A percentile compares a stretch with the other conserved stretches of the same genome.
phyloP scores from a whole-genome alignment of 257 asterid species.

The Solanum paucissectum region DNA sequence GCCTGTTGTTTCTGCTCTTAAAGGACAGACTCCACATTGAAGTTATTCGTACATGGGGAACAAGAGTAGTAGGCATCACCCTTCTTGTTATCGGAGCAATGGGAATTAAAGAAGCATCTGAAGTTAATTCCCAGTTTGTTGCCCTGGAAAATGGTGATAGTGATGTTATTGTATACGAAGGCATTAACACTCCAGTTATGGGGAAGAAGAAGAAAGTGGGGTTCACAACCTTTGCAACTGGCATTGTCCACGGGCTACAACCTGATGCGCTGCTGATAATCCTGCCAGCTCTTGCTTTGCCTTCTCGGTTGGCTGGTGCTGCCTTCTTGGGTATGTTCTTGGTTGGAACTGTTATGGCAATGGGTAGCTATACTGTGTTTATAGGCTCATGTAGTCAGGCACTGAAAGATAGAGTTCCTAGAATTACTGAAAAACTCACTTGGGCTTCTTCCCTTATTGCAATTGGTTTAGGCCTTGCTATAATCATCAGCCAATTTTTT shows the following conservation, averaged over 20 bases:
- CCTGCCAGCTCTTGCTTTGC: conserved; percentile 92
- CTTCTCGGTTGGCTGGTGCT: conserved; percentile 94
- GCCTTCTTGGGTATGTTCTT: conserved; percentile 79
- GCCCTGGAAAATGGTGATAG: conserved; percentile 53
- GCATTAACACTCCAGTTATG: conserved; percentile 21
- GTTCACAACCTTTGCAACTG: conserved; percentile 85
- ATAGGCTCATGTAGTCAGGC: conserved; percentile 91
- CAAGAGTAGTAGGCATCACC: conserved; percentile 79
- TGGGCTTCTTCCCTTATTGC: conserved; percentile 95
- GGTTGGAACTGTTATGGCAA: conserved; percentile 87
- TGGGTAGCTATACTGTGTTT: conserved; percentile 92
- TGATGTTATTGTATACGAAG: conserved; percentile 42
- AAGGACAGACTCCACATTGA: conserved; percentile 94
- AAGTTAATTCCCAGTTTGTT: conserved; percentile 44
- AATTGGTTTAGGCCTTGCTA: conserved; percentile 65
- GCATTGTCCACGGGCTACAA: conserved; percentile 90
- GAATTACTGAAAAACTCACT: conserved; percentile 89
- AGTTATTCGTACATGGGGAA: conserved; percentile 77
- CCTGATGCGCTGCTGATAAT: conserved; percentile 89
- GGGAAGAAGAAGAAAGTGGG: conserved; percentile 92
- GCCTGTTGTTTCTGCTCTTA: conserved; percentile 63
- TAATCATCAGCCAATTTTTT: conserved; percentile 65
- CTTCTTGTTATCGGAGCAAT: conserved; percentile 79
- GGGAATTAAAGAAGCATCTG: conserved; percentile 91
- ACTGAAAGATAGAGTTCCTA: conserved; percentile 71